Base-by-base conservation (phyloP, 306 rosid species). In the Lathyrus oleraceus region DNA sequence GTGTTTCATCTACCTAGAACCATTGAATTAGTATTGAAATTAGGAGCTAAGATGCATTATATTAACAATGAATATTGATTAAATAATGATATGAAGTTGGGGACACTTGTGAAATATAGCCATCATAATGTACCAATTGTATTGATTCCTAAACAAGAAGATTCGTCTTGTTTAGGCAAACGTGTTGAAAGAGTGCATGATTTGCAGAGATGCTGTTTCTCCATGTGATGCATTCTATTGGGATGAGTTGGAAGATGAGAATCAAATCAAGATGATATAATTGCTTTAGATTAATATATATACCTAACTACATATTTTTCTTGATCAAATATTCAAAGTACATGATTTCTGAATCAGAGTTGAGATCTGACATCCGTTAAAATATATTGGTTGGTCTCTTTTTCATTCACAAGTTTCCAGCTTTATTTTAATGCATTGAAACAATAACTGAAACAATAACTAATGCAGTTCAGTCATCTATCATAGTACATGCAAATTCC, bases 131-230 rank as follows among this genome's bases (percentile, higher is more conserved):
- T 45, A 30, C 47, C 25, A 19, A 66, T 19, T n/a, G 21, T 53
- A 38, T 32, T 49, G 45, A 54, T 57, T n/a, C 53, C 28, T 48
- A 38, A 57, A 39, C 60, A 59, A 25, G 74, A 78, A 66, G 74
- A 48, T 66, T 66, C 78, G 4, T 38, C 17, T 66, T 65, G 45
- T 30, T 63, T 36, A 16, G 68, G 60, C n/a, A 58, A 65, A 61
- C 69, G 58, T 25, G 20, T 45, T 78, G 58, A 27, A 64, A 27
- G 30, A 15, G n/a, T 32, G 44, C 20, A 69, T 49, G 71, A 19
- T 52, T 51, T 51, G 27, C 21, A 48, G 32, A 66, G 59, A 71
- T 53, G 54, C 20, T 45, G 35, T 38, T 45, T 68, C 5, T 19
- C 65, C 77, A 30, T 57, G 80, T 74, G 68, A 69, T 61, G 8